Conservation (phyloP, 495 filamentous ascomycete genomes). For the Penicillium herquei region DNA sequence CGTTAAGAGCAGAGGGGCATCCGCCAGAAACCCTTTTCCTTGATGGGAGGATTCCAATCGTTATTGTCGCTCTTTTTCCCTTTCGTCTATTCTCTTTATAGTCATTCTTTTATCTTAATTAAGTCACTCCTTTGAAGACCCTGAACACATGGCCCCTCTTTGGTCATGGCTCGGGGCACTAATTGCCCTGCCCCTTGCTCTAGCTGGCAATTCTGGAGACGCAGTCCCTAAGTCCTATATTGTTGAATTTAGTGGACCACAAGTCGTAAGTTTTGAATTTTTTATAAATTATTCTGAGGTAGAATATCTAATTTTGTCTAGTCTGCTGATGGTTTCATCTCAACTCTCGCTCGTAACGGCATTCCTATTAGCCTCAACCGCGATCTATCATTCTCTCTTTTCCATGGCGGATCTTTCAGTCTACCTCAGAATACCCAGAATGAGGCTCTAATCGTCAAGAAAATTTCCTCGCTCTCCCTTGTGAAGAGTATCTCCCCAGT, state of each 20-base stretch:
- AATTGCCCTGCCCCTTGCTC: conserved; percentile 11
- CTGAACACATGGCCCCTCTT: conserved; percentile 7
- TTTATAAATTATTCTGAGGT: neutral
- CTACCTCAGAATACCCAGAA: conserved; percentile 5
- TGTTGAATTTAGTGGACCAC: conserved; percentile 17
- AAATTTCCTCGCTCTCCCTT: conserved; percentile 8
- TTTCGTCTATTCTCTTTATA: neutral
- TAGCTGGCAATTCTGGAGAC: conserved; percentile 15
- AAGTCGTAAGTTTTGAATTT: conserved; percentile 3
- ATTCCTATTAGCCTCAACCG: conserved; percentile 12
- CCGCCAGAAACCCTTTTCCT: no score
- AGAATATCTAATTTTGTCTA: conserved; percentile 3
- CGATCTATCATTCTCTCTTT: conserved; percentile 15
- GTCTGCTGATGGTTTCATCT: conserved; percentile 12
- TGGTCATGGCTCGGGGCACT: conserved; percentile 11
- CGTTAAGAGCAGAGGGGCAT: no score
- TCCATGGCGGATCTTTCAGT: conserved; percentile 20
- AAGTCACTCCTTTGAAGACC: neutral
- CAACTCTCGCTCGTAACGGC: conserved; percentile 4
- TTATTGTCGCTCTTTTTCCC: no score
- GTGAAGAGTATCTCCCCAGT: conserved; percentile 19
- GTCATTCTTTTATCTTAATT: neutral
- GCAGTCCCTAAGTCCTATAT: conserved; percentile 16
- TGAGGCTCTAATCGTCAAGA: conserved; percentile 9
- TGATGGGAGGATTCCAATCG: no score